Evolutionary conservation across 345 rosid species (phyloP), one percentile per base, ranked within the genome.

Genomic region (Eucalyptus tenuipes): DNA sequence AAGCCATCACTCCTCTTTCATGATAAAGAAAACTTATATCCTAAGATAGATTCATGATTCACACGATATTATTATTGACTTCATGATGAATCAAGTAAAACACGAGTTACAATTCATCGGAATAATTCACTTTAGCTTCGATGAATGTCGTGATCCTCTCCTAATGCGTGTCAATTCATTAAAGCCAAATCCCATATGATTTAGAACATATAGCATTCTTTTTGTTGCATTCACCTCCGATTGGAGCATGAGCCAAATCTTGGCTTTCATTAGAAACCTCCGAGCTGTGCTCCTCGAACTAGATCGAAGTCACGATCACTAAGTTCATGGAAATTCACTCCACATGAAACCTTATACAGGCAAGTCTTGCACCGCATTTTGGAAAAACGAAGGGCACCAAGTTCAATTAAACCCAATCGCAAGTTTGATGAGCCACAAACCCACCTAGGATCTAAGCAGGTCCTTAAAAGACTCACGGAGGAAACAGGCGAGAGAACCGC

Each of bases 91-190:
- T 31, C 7, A 31, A 29, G 11, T 4, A 31, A 68, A 7, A 18
- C 14, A 71, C 3, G 1, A 37, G 15, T 20, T 4, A 40, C 8
- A 10, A 11, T 75, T 24, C 8, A 22, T 40, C 47, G 0, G 3
- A 11, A 75, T 40, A 40, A 75, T 75, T 7, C 8, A 37, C 40
- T n/a, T 14, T 64, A n/a, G 37, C 71, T 64, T 61, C 0, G 4
- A 61, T 13, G 37, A 29, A 64, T 64, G 5, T 4, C 3, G 0
- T 64, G 37, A 29, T 64, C 75, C 71, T 64, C 37, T 64, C 18
- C 16, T 15, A 29, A 64, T 6, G 37, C 3, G 4, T 14, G 8
- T 27, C 2, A 0, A 59, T 25, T 59, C 68, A 15, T 64, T n/a
- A 64, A 64, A n/a, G 37, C 37, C 17, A n/a, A 64, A 13, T 13